phyloP scores from a whole-genome alignment of 257 asterid genomes.

The Fraxinus quadrangulata region DNA sequence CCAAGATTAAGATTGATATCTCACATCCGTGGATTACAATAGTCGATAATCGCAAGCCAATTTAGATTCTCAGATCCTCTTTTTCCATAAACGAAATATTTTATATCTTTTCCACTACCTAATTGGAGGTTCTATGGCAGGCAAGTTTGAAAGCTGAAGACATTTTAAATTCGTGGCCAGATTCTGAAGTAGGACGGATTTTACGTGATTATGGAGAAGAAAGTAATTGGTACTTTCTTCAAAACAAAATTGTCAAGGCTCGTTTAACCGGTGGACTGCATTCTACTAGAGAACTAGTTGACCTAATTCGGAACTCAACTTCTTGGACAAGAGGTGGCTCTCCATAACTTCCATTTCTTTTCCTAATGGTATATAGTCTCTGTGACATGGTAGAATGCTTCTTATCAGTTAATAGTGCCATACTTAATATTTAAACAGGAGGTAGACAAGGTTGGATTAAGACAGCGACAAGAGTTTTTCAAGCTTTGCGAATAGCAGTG shows the following conservation, averaged over 20 bases:
- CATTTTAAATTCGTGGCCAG: conserved; percentile 92
- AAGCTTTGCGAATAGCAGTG: conserved; percentile 91
- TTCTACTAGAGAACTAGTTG: conserved; percentile 77
- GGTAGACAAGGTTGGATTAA: conserved; percentile 99
- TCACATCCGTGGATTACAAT: not conserved
- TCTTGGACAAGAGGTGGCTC: conserved; percentile 64
- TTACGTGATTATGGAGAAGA: conserved; percentile 94
- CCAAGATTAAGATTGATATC: conserved; percentile 2
- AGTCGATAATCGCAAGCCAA: not conserved
- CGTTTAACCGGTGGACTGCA: conserved; percentile 84
- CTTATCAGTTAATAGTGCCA: not conserved
- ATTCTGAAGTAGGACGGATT: conserved; percentile 68
- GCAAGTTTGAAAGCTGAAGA: conserved; percentile 90
- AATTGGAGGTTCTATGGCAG: conserved; percentile 74
- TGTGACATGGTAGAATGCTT: not conserved
- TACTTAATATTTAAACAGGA: conserved; percentile 43
- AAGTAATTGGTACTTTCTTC: conserved; percentile 82
- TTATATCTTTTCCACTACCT: conserved; percentile 41
- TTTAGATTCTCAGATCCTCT: conserved; percentile 6
- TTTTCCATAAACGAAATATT: conserved; percentile 22
- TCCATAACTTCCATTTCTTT: not conserved
- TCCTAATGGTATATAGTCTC: conserved; percentile 15
- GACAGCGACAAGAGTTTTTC: conserved; percentile 93
- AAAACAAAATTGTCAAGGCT: conserved; percentile 75
- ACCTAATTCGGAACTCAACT: conserved; percentile 74